A percentile compares a stretch with the other conserved stretches of the same genome.
phyloP scores from a whole-genome alignment of 1,284 basidiomycete genomes.

The Ganoderma lingzhi region DNA sequence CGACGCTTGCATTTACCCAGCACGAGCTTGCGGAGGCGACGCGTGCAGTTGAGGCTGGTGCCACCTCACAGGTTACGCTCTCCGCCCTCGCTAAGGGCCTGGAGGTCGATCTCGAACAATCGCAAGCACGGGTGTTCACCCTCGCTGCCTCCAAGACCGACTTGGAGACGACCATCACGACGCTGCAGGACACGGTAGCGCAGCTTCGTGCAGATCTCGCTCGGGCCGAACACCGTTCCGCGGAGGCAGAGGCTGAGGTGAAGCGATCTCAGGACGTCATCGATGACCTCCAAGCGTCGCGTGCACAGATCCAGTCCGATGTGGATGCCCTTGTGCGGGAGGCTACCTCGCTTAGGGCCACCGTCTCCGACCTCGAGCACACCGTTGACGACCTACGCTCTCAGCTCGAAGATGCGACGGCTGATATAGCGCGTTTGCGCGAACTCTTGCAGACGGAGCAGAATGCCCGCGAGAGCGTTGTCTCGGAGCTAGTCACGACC shows the following conservation, averaged over 20 bases:
- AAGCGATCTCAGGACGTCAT: conserved; percentile 22
- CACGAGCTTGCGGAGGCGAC: conserved; percentile 14
- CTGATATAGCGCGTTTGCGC: conserved; percentile 23
- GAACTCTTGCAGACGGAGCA: conserved; percentile 25
- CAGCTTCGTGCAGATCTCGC: conserved; percentile 21
- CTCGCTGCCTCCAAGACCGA: conserved; percentile 19
- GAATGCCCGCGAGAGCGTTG: conserved; percentile 25
- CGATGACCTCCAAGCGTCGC: conserved; percentile 18
- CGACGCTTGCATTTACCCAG: conserved; percentile 1
- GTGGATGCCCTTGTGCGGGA: conserved; percentile 26
- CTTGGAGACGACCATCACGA: conserved; percentile 20
- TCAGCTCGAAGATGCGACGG: conserved; percentile 28
- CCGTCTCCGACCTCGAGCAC: conserved; percentile 31
- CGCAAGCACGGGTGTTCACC: conserved; percentile 8
- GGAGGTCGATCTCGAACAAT: conserved; percentile 18
- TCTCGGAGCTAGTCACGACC: conserved; percentile 25
- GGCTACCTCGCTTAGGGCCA: conserved; percentile 21
- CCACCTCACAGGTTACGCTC: conserved; percentile 13
- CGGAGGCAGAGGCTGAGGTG: conserved; percentile 19
- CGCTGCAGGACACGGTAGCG: conserved; percentile 21
- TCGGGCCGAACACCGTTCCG: conserved; percentile 21
- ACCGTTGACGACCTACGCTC: conserved; percentile 29
- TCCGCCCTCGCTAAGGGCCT: conserved; percentile 18
- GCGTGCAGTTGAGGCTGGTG: conserved; percentile 7
- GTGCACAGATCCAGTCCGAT: conserved; percentile 19